phyloP scores from a whole-genome alignment of 345 rosid species.

The Citrus cavaleriei region DNA sequence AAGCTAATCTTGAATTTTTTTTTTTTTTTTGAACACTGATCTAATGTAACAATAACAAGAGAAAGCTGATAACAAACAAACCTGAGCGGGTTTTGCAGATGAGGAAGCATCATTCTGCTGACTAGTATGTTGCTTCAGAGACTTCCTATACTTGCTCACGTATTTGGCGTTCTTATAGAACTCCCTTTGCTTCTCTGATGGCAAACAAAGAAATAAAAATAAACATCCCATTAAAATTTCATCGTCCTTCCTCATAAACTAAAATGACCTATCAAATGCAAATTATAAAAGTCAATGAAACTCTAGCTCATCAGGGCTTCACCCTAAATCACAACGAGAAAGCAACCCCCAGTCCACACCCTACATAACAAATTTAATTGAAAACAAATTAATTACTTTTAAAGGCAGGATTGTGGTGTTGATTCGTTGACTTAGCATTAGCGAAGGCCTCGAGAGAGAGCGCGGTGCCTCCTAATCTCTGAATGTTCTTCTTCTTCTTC shows the following conservation, averaged over 20 bases:
- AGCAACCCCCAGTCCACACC: neutral
- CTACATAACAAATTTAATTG: neutral
- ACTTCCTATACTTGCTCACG: conserved; percentile 64
- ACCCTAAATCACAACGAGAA: neutral
- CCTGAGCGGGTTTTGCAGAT: conserved; percentile 22
- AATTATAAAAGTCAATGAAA: neutral
- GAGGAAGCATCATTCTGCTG: conserved; percentile 25
- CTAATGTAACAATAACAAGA: neutral
- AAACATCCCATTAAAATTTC: neutral
- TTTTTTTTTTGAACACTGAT: neutral
- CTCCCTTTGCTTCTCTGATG: conserved; percentile 65
- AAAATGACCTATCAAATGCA: neutral
- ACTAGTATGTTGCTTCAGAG: conserved; percentile 35
- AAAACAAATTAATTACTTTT: conserved; percentile 37
- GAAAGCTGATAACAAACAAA: conserved; percentile 4
- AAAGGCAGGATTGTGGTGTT: conserved; percentile 57
- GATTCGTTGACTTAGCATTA: conserved; percentile 49
- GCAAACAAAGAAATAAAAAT: conserved; percentile 5
- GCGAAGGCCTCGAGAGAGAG: conserved; percentile 86
- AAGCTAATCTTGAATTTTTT: neutral
- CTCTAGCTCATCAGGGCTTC: neutral
- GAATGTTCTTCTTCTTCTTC: conserved; percentile 66
- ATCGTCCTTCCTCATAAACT: neutral
- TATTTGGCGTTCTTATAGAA: conserved; percentile 79
- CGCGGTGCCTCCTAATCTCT: conserved; percentile 72